Evolutionary conservation across 2,329 filamentous ascomycete species (phyloP), one percentile per base, ranked within the genome.

Genomic region (Aspergillus nomiae): DNA sequence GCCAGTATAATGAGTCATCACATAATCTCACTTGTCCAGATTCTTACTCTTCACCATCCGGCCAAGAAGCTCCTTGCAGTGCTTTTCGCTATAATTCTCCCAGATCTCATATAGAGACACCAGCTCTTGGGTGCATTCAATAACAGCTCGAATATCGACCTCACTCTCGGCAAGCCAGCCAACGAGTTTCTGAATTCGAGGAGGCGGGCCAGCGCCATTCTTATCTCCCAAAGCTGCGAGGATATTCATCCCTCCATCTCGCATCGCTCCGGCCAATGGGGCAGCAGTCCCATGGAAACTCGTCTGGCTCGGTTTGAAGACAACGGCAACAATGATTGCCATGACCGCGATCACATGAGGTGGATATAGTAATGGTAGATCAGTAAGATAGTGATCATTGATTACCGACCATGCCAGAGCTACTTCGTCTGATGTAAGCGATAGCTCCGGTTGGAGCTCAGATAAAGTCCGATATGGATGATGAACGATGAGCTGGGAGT

Each of bases 301-400:
- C 11, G 71, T 71, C 55, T 86, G 83, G 10, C 85, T 83, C 0
- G 92, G 91, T 59, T 92, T 88, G 43, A 96, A 86, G 5, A 95
- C 90, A n/a, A 97, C 85, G 1, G 92, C 89, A 8, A 97, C 83
- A 62, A 96, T 87, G 63, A 96, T 90, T 8, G 92, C 91, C 38
- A 92, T 94, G 46, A 96, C 86, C n/a, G 92, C 92, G 61, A 96
- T 89, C 56, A 92, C 85, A 72, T 97, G 92, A n/a, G 94, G 94
- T 14, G 93, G 85, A 73, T 93, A 90, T 0, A 96, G 84, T 16
- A 97, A 83, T 1, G 92, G 92, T n/a, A 97, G 83, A 74, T 97
- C 94, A 9, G 94, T 97, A 78, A 96, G 89, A 80, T 92, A 97
- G 75, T 92, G 91, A 76, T 97, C 94, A 78, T 97, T 97, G 74